Base-by-base conservation (phyloP, 2,329 filamentous ascomycete genomes). In the Triangularia verruculosa region DNA sequence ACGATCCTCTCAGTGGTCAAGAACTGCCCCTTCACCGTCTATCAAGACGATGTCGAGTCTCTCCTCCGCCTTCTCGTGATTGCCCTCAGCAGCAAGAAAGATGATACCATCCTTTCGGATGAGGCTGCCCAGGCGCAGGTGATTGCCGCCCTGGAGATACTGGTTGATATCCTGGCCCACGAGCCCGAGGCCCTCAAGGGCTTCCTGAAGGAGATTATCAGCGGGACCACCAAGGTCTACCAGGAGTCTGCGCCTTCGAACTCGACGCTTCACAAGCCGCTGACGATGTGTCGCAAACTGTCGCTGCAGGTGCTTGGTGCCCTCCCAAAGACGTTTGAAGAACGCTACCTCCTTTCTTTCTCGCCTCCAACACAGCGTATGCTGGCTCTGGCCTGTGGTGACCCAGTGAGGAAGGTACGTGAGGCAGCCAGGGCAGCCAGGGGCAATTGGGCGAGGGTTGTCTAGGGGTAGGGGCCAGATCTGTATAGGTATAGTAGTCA, bases 321-420 rank as follows among this genome's bases (percentile, higher is more conserved):
- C 28, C 72, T 87, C 54, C 82, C 84, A 2, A 70, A 69, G 17
- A 76, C 78, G 67, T 83, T 81, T 66, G 83, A 85, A 63, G 75
- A 80, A 11, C 74, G 78, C 5, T 72, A 80, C 55, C 70, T 86
- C 20, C 67, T 83, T 57, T 74, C 79, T 0, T 77, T 80, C 66
- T 77, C 78, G 52, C 76, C 77, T 27, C 74, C 74, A 59, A 77
- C 85, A 52, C 76, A 80, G 64, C 75, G 80, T 3, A 78, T 83
- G 59, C 69, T 87, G 64, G 78, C 80, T 1, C 68, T 75, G 8
- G 83, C 83, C 1, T 84, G 83, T 57, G 84, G 84, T 1, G 83
- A 86, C 66, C 72, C 75, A 5, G 80, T 84, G 8, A 76, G 85
- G 53, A 82, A 83, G 64, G 77, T 86, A 53, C 77, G 85, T 55